A percentile compares a stretch with the other conserved stretches of the same genome.
Conservation (phyloP, 2,329 filamentous ascomycete genomes). For the Scedosporium dehoogii region DNA sequence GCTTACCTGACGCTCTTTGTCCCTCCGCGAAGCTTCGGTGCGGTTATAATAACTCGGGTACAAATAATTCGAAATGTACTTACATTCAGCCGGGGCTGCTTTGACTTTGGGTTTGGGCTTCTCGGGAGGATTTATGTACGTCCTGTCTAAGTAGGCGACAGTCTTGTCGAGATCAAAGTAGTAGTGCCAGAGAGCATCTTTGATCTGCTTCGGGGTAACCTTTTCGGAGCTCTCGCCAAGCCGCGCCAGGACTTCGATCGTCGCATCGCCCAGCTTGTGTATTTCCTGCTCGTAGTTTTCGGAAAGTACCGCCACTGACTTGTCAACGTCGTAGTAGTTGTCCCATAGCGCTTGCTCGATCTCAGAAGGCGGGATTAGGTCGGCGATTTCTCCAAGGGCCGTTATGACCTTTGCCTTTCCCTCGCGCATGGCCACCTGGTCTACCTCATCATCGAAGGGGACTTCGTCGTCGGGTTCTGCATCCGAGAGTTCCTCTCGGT, state of each 20-base stretch:
- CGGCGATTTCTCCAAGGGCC: slow-evolving; percentile 16
- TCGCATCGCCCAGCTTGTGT: slow-evolving; percentile 50
- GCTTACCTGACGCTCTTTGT: slow-evolving; percentile 13
- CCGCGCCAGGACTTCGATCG: slow-evolving; percentile 52
- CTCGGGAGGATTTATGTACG: slow-evolving; percentile 34
- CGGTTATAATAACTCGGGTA: neutral
- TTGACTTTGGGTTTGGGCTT: slow-evolving; percentile 30
- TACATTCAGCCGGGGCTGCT: slow-evolving; percentile 30
- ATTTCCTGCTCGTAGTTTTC: slow-evolving; percentile 36
- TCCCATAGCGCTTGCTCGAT: slow-evolving; percentile 81
- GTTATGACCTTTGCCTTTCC: slow-evolving; percentile 1
- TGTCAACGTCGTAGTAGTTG: slow-evolving; percentile 80
- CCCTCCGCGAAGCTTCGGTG: slow-evolving; percentile 19
- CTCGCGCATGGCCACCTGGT: slow-evolving; percentile 5
- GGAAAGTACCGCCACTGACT: slow-evolving; percentile 64
- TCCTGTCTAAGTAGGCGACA: slow-evolving; percentile 68
- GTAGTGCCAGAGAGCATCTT: slow-evolving; percentile 90
- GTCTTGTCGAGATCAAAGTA: slow-evolving; percentile 88
- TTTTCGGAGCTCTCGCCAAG: slow-evolving; percentile 52
- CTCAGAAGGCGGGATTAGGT: slow-evolving; percentile 43
- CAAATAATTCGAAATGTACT: slow-evolving; percentile 15
- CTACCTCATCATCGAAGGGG: slow-evolving; percentile 32
- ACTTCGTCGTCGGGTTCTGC: slow-evolving; percentile 25
- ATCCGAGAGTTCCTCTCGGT: slow-evolving; percentile 25
- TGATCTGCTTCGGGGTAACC: slow-evolving; percentile 57